Percentiles rank a stretch among this genome's conserved stretches.
Conservation (phyloP, 2,329 filamentous ascomycete genomes). For the Magnaporthiopsis poae region DNA sequence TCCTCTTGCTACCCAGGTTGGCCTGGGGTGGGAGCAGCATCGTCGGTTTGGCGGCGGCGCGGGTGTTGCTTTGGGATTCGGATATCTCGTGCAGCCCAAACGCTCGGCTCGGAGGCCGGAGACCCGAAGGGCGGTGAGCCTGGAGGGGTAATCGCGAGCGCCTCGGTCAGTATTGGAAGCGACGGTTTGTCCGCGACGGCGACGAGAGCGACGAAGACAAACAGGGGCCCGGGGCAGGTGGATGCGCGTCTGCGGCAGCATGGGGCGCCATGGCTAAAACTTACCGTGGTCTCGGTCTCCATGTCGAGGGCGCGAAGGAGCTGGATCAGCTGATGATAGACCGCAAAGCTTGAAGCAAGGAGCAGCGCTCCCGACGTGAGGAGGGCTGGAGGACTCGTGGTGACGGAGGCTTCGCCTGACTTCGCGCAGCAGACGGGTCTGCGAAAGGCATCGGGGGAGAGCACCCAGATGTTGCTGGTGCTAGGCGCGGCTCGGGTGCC, state of each 20-base stretch:
- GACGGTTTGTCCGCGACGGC: not conserved
- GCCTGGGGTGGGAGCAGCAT: constrained; percentile 27
- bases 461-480: not conserved
- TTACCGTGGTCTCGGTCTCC: constrained; percentile 19
- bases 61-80: constrained; percentile 52
- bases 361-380: constrained; percentile 27
- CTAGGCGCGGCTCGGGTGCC: not conserved
- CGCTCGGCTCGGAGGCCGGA: constrained; percentile 16
- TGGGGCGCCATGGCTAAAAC: constrained; percentile 9
- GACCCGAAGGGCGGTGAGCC: constrained; percentile 7
- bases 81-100: constrained; percentile 41
- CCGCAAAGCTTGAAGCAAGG: constrained; percentile 25
- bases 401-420: constrained; percentile 12
- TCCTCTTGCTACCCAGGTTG: constrained; percentile 37
- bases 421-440: not conserved
- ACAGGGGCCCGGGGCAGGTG: not conserved
- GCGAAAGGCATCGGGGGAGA: not conserved
- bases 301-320: constrained; percentile 9
- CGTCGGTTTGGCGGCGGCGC: constrained; percentile 19
- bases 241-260: not conserved
- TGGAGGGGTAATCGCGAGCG: not conserved
- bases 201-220: constrained; percentile 2
- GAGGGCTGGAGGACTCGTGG: constrained; percentile 21
- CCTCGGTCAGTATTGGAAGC: constrained; percentile 1
- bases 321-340: constrained; percentile 13